These are phyloP conservation scores for Aspergillus asperescens DNA, from an alignment of 495 filamentous ascomycete genomes.

Conservation along the genomic window DNA sequence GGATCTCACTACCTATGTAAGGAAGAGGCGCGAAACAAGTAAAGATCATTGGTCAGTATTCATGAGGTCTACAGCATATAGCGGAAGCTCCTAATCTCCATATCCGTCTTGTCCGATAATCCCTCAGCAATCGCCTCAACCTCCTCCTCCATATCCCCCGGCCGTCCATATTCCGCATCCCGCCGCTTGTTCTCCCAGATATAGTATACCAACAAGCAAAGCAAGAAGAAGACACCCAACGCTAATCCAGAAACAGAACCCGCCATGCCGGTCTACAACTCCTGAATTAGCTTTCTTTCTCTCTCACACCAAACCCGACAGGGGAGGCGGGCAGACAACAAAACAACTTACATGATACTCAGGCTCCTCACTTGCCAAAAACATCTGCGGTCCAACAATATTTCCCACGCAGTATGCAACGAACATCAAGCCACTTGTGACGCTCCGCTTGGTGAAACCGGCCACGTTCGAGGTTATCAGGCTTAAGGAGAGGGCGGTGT, in stretches of 20 bases:
- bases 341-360: slow-evolving; percentile 1
- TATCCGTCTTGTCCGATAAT: slow-evolving; percentile 2
- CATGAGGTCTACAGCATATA: no score
- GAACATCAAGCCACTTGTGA: slow-evolving; percentile 2
- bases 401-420: slow-evolving; percentile 4
- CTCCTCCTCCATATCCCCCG: not conserved
- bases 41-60: no score
- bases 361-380: not conserved
- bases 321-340: not conserved
- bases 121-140: not conserved
- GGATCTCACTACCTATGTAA: no score
- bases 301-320: not conserved
- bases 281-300: not conserved
- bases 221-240: not conserved
- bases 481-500: not conserved
- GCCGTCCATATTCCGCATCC: not conserved
- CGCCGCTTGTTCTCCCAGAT: not conserved
- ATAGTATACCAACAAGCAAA: not conserved
- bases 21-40: no score
- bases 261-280: not conserved
- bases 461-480: slow-evolving; percentile 1
- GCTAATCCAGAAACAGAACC: not conserved
- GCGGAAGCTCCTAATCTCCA: not conserved
- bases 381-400: slow-evolving; percentile 5
- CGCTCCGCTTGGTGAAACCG: slow-evolving; percentile 2